These are phyloP conservation scores for Trichoderma sp. DNA, from an alignment of 2,329 filamentous ascomycete species.

Conservation along the genomic window DNA sequence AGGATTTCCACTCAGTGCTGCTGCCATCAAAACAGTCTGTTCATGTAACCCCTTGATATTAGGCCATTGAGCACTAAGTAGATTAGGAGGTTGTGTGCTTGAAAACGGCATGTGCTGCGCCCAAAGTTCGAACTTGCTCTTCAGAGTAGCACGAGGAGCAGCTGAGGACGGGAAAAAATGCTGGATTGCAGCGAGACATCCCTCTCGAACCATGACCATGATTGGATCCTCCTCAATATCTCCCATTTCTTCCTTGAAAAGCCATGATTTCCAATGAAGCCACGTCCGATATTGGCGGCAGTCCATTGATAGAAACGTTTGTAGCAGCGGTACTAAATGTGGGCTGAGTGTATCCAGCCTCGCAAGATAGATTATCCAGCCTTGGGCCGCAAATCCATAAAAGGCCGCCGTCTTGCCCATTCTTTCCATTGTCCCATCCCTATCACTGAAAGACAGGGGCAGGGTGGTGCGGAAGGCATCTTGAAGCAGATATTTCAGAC, in stretches of 20 bases:
- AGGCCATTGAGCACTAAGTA: not conserved
- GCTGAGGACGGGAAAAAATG: slow-evolving; percentile 15
- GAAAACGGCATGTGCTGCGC: not conserved
- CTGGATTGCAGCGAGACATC: slow-evolving; percentile 21
- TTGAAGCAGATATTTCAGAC: slow-evolving; percentile 33
- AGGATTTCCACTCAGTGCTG: slow-evolving; percentile 27
- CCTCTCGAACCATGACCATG: slow-evolving; percentile 24
- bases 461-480: slow-evolving; percentile 13
- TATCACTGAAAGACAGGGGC: slow-evolving; percentile 16
- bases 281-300: slow-evolving; percentile 32
- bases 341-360: slow-evolving; percentile 23
- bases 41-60: not conserved
- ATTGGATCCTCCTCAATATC: not conserved
- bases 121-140: not conserved
- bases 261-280: slow-evolving; percentile 25
- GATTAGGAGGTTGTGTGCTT: not conserved
- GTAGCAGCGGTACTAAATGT: slow-evolving; percentile 27
- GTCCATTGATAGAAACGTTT: slow-evolving; percentile 25
- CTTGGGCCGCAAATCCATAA: slow-evolving; percentile 31
- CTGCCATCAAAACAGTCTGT: slow-evolving; percentile 31
- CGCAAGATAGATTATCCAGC: slow-evolving; percentile 29
- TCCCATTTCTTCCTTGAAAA: not conserved
- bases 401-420: slow-evolving; percentile 25
- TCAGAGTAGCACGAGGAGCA: not conserved
- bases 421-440: not conserved